A percentile compares a stretch with the other conserved stretches of the same genome.
Conservation (phyloP, 1,284 basidiomycete species). For the Lentinula novae-zelandiae region DNA sequence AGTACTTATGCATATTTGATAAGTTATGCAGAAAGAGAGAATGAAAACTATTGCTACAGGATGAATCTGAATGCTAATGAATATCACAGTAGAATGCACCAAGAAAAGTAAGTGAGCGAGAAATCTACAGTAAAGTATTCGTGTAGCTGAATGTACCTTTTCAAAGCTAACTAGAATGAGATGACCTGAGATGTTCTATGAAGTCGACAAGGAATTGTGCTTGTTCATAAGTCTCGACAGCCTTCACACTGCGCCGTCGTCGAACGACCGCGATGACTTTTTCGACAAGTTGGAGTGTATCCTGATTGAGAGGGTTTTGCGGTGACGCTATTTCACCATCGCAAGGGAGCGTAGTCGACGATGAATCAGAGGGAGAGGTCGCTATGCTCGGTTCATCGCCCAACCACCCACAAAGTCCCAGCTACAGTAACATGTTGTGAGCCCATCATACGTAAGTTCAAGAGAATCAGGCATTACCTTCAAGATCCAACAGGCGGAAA, state of each 20-base stretch:
- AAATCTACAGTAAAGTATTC: background rate
- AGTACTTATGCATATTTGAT: background rate
- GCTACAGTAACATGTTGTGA: conserved; percentile 23
- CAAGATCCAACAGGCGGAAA: conserved; percentile 91
- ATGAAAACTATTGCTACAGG: conserved; percentile 3
- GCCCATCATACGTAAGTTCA: background rate
- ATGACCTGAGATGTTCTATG: conserved; percentile 39
- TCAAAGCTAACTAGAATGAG: background rate
- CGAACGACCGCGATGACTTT: conserved; percentile 73
- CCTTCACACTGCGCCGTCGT: conserved; percentile 75
- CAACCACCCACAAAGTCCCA: conserved; percentile 81
- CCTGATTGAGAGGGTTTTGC: conserved; percentile 15
- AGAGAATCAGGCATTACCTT: conserved; percentile 33
- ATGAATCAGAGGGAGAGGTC: background rate
- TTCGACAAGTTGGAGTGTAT: conserved; percentile 67
- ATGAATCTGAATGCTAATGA: background rate
- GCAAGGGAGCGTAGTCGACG: background rate
- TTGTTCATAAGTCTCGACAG: conserved; percentile 90
- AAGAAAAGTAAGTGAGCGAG: background rate
- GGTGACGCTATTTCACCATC: background rate
- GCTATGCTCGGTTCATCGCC: conserved; percentile 20
- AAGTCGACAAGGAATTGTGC: conserved; percentile 83
- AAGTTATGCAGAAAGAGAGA: background rate
- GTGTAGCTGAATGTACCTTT: background rate
- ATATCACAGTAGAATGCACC: background rate